Conservation (phyloP, 2,329 filamentous ascomycete species). For the Corinectria fuckeliana region DNA sequence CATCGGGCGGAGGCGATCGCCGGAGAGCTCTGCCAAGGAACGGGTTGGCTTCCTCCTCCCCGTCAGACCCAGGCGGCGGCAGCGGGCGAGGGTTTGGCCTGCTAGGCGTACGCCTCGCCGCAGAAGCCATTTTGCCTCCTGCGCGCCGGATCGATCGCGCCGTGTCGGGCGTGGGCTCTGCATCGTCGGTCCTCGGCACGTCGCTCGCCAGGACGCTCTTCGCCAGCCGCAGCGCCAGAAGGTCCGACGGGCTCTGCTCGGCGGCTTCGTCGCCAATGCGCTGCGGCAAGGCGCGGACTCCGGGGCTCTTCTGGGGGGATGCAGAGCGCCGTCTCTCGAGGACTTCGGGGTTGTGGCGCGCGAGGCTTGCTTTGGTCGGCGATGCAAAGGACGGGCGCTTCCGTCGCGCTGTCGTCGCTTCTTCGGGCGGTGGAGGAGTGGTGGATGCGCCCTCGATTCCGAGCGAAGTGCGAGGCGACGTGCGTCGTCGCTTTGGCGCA, state of each 20-base stretch:
- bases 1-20: constrained; percentile 42
- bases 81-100: constrained; percentile 55
- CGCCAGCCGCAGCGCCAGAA: constrained; percentile 41
- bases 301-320: constrained; percentile 42
- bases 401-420: constrained; percentile 37
- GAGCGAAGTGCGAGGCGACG: constrained; percentile 55
- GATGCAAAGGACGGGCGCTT: constrained; percentile 67
- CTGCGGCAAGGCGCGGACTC: constrained; percentile 10
- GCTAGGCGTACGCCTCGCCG: constrained; percentile 49
- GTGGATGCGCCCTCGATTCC: constrained; percentile 42
- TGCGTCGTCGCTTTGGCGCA: constrained; percentile 69
- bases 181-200: constrained; percentile 27
- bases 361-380: constrained; percentile 69
- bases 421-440: constrained; percentile 37
- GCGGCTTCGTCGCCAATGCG: constrained; percentile 27
- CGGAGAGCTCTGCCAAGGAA: constrained; percentile 40
- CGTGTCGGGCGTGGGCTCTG: constrained; percentile 23
- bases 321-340: constrained; percentile 53
- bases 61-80: constrained; percentile 49
- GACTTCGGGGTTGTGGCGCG: constrained; percentile 66
- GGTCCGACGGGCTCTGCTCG: constrained; percentile 37
- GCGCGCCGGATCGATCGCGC: constrained; percentile 24
- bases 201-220: constrained; percentile 36
- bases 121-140: constrained; percentile 43
- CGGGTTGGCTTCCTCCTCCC: constrained; percentile 40